Base-by-base conservation (phyloP, 306 rosid genomes). In the Pachyrhizus erosus region DNA sequence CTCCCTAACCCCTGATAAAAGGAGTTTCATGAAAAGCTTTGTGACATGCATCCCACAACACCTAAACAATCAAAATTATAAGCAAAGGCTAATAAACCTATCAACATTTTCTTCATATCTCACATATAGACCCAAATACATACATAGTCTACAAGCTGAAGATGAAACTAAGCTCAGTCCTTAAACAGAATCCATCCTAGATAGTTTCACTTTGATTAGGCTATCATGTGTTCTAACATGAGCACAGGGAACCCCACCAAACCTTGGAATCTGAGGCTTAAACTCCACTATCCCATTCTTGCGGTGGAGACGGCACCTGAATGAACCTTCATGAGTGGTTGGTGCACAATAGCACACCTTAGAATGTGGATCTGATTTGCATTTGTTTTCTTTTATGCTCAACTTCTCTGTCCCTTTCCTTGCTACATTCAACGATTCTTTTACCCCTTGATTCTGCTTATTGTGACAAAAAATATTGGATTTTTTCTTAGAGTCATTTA, bases 291-390 rank as follows among this genome's bases (percentile, higher is more conserved):
- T 15, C 7, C 57, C 73, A 42, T 37, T 85, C 49, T 62, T 54
- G 13, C 85, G 80, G 34, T 85, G 88, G 27, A 71, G 83, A 23
- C 42, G 79, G 20, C 88, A 85, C 73, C 76, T 52, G 52, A 81
- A 85, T 52, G 85, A 81, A n/a, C 85, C 85, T 71, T 71, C 73
- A 65, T 85, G 88, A 51, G 80, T 81, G 34, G 88, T 77, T 85
- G 88, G 88, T 70, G 88, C 48, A 77, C 88, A 81, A 54, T 9
- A 77, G 71, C 88, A 85, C 67, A 23, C 5, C 23, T 42, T 81
- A 70, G 80, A 70, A 33, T 6, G 60, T 58, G 77, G n/a, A 26
- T 10, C 5, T 61, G 70, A 26, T 75, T 85, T 85, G n/a, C 34
- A 10, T 77, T 70, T 85, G 85, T 23, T 70, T 70, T 85, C 76